Percentiles rank a stretch among this genome's conserved stretches.
phyloP scores from a whole-genome alignment of 192 early-diverging fungal genomes.

The Lunasporangiospora selenospora region DNA sequence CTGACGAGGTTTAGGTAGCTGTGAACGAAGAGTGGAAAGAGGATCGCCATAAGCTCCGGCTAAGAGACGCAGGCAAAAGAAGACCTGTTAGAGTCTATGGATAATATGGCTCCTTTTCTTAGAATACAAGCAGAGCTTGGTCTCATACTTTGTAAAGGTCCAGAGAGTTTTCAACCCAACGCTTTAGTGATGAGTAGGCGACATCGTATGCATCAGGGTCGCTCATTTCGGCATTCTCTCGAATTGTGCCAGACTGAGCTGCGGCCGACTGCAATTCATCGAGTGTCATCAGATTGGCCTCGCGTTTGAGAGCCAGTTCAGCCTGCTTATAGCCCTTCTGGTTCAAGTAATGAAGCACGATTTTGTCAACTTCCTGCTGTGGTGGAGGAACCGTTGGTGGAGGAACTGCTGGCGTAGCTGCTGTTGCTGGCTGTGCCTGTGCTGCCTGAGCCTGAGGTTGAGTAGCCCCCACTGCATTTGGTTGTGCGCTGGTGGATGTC shows the following conservation, averaged over 20 bases:
- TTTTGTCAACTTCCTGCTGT: conserved; percentile 59
- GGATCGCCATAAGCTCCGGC: conserved; percentile 82
- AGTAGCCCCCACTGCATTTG: too few species aligned
- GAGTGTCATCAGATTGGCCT: conserved; percentile 60
- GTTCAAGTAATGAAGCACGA: conserved; percentile 70
- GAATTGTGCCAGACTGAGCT: conserved; percentile 72
- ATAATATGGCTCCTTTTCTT: too few species aligned
- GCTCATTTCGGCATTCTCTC: conserved; percentile 59
- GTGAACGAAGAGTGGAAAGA: conserved; percentile 94
- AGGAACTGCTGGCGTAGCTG: too few species aligned
- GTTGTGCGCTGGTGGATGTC: too few species aligned
- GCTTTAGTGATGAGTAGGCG: conserved; percentile 78
- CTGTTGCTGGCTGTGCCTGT: conserved; percentile 11
- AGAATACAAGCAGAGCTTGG: background rate
- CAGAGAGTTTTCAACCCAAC: conserved; percentile 93
- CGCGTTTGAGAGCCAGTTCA: conserved; percentile 66
- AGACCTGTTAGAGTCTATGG: background rate
- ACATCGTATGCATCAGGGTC: conserved; percentile 86
- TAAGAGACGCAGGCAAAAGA: conserved; percentile 35
- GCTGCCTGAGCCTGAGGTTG: too few species aligned
- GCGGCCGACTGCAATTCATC: conserved; percentile 58
- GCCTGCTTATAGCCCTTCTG: conserved; percentile 75
- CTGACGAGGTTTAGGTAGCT: conserved; percentile 86
- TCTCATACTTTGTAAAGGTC: conserved; percentile 86
- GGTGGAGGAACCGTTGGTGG: too few species aligned